Evolutionary conservation across 129 eudicot genomes (phyloP), one percentile per base, ranked within the genome.

Genomic region (Pulicaria dysenterica): DNA sequence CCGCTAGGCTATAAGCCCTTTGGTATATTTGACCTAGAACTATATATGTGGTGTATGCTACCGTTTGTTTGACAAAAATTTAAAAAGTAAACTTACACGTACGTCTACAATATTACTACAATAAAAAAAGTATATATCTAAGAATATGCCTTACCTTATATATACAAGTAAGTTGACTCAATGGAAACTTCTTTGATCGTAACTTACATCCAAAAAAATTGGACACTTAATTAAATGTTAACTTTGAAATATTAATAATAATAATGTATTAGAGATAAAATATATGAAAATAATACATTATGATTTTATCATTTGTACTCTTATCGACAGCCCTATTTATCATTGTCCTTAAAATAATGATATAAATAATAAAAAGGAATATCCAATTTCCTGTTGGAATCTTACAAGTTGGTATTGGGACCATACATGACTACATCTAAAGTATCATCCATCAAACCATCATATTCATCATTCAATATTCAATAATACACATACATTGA

Each of bases 321-420:
- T n/a, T n/a, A n/a, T n/a, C n/a, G n/a, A n/a, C n/a, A n/a, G n/a
- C n/a, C n/a, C n/a, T n/a, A n/a, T n/a, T n/a, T n/a, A n/a, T n/a
- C n/a, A n/a, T n/a, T n/a, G n/a, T n/a, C n/a, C n/a, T n/a, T 49
- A 31, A 11, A 44, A 14, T 14, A 14, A 36, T 17, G 37, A 36
- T 46, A 3, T 9, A 65, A 0, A 3, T 3, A 54, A 37, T n/a
- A 1, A 4, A 77, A 76, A 69, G n/a, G 76, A 31, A 77, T 69
- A 77, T 77, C 63, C 77, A 12, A 13, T 46, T 40, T 13, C 51
- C 40, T 7, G 1, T n/a, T 69, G 76, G 72, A 76, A 77, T 75
- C 67, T 55, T 0, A 58, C 31, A 24, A 40, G 12, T 41, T 50
- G 64, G 49, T 65, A 64, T 67, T 67, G 51, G 67, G 72, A 57